These are phyloP conservation scores for Mycena metata DNA, from an alignment of 768 basidiomycete species.

Conservation along the genomic window DNA sequence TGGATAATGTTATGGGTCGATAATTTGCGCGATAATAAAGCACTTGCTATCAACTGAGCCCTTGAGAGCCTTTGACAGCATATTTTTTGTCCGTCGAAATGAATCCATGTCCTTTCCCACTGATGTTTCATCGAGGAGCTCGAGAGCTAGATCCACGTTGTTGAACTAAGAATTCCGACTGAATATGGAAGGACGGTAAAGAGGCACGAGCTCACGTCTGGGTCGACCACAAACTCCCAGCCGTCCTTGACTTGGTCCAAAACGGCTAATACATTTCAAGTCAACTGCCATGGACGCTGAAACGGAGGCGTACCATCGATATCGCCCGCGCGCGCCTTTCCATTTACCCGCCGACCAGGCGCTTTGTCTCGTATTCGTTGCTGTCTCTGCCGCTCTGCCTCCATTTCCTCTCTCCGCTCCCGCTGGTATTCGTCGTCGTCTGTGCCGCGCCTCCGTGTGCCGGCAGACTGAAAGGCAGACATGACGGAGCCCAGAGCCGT, in stretches of 20 bases:
- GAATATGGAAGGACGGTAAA: slow-evolving; percentile 17
- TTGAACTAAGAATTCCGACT: slow-evolving; percentile 75
- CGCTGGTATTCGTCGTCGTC: slow-evolving; percentile 69
- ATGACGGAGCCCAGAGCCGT: slow-evolving; percentile 68
- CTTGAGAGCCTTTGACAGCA: slow-evolving; percentile 84
- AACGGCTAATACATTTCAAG: slow-evolving; percentile 65
- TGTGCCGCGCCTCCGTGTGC: slow-evolving; percentile 67
- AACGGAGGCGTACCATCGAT: slow-evolving; percentile 74
- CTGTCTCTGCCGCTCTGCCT: slow-evolving; percentile 75
- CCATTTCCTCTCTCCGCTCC: slow-evolving; percentile 71
- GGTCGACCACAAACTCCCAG: slow-evolving; percentile 90
- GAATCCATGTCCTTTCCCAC: slow-evolving; percentile 81
- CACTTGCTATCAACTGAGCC: slow-evolving; percentile 89
- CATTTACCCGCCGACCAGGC: slow-evolving; percentile 66
- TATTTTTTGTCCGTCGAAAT: slow-evolving; percentile 80
- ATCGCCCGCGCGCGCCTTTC: slow-evolving; percentile 77
- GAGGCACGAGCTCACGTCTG: slow-evolving; percentile 66
- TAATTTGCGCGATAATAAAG: not conserved
- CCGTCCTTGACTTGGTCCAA: slow-evolving; percentile 89
- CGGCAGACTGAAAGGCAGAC: slow-evolving; percentile 79
- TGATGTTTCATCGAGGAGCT: slow-evolving; percentile 84
- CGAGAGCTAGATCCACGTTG: slow-evolving; percentile 92
- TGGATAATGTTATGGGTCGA: not conserved
- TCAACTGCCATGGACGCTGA: not conserved
- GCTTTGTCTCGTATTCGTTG: slow-evolving; percentile 77